phyloP scores from a whole-genome alignment of 345 rosid species.

The Ceriops tagal region DNA sequence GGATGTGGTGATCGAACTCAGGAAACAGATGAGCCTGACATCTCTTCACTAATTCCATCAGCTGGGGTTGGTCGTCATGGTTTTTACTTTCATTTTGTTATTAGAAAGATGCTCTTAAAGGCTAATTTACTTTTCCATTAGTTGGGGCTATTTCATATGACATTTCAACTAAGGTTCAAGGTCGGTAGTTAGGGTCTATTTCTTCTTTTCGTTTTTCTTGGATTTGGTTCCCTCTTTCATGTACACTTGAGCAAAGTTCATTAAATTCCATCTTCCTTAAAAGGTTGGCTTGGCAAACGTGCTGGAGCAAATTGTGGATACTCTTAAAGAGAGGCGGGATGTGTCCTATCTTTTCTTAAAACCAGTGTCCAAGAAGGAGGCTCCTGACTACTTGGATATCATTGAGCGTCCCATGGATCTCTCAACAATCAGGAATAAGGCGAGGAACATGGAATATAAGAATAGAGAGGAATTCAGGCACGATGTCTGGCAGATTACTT shows the following conservation, averaged over 20 bases:
- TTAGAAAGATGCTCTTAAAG: too few relatives aligned
- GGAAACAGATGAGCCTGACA: too few relatives aligned
- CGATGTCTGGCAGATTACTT: constrained; percentile 79
- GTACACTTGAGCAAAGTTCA: background rate
- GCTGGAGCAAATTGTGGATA: constrained; percentile 71
- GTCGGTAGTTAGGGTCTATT: too few relatives aligned
- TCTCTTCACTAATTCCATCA: too few relatives aligned
- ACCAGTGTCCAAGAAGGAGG: constrained; percentile 87
- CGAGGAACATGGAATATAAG: constrained; percentile 78
- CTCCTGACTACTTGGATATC: constrained; percentile 72
- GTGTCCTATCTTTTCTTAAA: constrained; percentile 82
- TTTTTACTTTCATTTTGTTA: too few relatives aligned
- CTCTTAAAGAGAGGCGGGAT: constrained; percentile 51
- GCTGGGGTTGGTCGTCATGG: too few relatives aligned
- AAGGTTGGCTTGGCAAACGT: constrained; percentile 88
- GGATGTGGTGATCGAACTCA: too few relatives aligned
- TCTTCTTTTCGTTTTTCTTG: too few relatives aligned
- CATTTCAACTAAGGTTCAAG: too few relatives aligned
- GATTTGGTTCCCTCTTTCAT: background rate
- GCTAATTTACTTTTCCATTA: too few relatives aligned
- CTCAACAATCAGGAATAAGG: constrained; percentile 77
- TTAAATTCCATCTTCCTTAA: constrained; percentile 5
- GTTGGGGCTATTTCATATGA: too few relatives aligned
- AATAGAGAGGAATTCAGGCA: constrained; percentile 66
- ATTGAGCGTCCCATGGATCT: constrained; percentile 83